phyloP scores from a whole-genome alignment of 176 grass and related monocot species.

The Chrysopogon serrulatus region DNA sequence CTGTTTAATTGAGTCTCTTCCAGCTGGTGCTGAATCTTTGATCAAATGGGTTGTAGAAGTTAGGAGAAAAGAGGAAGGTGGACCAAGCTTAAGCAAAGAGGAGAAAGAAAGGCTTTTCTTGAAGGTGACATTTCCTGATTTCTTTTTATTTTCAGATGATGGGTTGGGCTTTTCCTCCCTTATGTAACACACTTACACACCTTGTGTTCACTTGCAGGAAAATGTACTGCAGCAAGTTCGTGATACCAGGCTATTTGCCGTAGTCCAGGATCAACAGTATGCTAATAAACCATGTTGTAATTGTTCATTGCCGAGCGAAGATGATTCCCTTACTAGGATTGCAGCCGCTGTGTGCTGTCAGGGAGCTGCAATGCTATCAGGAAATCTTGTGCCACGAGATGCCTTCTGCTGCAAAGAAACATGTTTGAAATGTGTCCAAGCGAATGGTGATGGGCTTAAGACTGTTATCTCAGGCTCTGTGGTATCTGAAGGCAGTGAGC shows the following conservation, averaged over 20 bases:
- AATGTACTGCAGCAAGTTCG: constrained; percentile 67
- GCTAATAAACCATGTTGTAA: constrained; percentile 36
- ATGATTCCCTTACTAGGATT: constrained; percentile 40
- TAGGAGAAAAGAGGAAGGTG: constrained; percentile 81
- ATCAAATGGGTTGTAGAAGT: constrained; percentile 93
- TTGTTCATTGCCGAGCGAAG: constrained; percentile 23
- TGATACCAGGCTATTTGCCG: constrained; percentile 55
- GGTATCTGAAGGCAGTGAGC: constrained; percentile 44
- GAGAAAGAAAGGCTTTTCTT: constrained; percentile 63
- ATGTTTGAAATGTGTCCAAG: constrained; percentile 44
- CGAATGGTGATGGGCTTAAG: constrained; percentile 30
- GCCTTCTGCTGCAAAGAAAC: constrained; percentile 64
- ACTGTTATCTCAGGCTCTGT: constrained; percentile 56
- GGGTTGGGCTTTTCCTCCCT: neutral
- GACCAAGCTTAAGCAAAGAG: constrained; percentile 55
- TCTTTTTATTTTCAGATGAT: constrained; percentile 9
- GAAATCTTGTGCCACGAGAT: constrained; percentile 29
- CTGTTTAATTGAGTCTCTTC: constrained; percentile 55
- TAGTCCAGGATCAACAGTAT: constrained; percentile 45
- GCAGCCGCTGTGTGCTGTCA: constrained; percentile 73
- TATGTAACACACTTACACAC: neutral
- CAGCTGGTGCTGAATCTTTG: constrained; percentile 74
- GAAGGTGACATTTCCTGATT: constrained; percentile 40
- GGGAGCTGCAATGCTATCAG: constrained; percentile 72
- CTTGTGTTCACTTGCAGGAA: constrained; percentile 43